Percentiles rank a stretch among this genome's conserved stretches.
These are phyloP conservation scores for Platismatia glauca DNA, from an alignment of 495 filamentous ascomycete genomes.

Conservation along the genomic window DNA sequence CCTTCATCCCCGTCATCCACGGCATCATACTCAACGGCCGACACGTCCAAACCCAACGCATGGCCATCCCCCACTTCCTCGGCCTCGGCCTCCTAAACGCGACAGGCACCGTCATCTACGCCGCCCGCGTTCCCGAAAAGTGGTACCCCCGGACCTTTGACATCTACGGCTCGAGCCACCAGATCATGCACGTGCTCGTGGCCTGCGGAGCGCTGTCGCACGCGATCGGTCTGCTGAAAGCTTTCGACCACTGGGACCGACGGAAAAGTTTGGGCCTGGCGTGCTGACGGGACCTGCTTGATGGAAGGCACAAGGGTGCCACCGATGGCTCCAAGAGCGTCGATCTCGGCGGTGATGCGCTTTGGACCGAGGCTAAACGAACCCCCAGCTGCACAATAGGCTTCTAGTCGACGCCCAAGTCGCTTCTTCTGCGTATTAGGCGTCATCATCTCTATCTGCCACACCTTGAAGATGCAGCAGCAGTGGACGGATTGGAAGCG, in stretches of 20 bases:
- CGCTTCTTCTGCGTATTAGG: too few relatives aligned
- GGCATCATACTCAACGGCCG: conserved; percentile 33
- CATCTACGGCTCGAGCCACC: conserved; percentile 16
- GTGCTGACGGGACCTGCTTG: not conserved
- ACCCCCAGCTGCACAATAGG: too few relatives aligned
- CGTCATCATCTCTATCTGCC: too few relatives aligned
- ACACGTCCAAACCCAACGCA: conserved; percentile 28
- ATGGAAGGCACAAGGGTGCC: too few relatives aligned
- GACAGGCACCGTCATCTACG: conserved; percentile 34
- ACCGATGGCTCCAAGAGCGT: too few relatives aligned
- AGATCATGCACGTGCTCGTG: conserved; percentile 36
- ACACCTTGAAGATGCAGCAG: too few relatives aligned
- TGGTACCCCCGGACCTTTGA: conserved; percentile 19
- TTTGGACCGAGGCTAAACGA: not conserved
- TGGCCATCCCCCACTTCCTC: conserved; percentile 34
- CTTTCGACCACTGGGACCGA: conserved; percentile 34
- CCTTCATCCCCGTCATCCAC: conserved; percentile 35
- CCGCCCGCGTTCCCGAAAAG: conserved; percentile 18
- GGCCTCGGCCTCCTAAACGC: conserved; percentile 32
- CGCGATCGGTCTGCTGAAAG: conserved; percentile 34
- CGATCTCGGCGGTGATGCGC: too few relatives aligned
- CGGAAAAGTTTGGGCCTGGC: not conserved
- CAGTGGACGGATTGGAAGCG: too few relatives aligned
- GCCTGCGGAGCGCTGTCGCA: conserved; percentile 37
- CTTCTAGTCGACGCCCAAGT: too few relatives aligned